Evolutionary conservation across 352 stramenopile genomes (phyloP), one percentile per base, ranked within the genome.

Genomic region (Globisporangium irregulare): DNA sequence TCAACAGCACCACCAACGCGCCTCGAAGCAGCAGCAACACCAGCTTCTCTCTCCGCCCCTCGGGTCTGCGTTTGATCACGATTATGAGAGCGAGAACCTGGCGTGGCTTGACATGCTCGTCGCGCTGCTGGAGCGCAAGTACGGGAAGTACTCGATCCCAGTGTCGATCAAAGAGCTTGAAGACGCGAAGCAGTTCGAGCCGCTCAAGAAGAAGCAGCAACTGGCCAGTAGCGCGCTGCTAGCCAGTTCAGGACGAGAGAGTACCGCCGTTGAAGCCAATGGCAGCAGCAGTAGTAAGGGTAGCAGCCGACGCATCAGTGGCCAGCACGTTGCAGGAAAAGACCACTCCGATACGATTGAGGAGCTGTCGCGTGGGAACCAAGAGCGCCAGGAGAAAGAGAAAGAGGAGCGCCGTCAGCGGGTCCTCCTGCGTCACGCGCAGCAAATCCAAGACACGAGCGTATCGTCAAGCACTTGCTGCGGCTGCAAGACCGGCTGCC

Each of bases 21-120:
- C 50, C 3, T 22, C 34, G 12, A 64, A 36, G 10, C 55, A 63
- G 43, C 62, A 38, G 10, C 34, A 36, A 20, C 41, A 24, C 3
- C 4, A 48, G n/a, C 32, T 48, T 15, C 56, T 61, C 41, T 63
- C 20, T 18, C 25, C 12, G 24, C 51, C 51, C 56, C 24, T 32
- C 18, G 36, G 20, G 0, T 43, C 46, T 0, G 61, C 56, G 15
- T 68, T 64, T 8, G 63, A 77, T 24, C 15, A 56, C 27, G 62
- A 50, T 2, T 57, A 73, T 27, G 71, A 80, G 57, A 73, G 77
- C 24, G 83, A 91, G 62, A 95, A 93, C 68, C 65, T 89, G 29
- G 87, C 87, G 55, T 95, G 87, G 87, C 87, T 92, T 68, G 87
- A 95, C 65, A 95, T 95, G 87, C 81, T 92, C 59, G 70, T 92